Evolutionary conservation across 1,284 basidiomycete species (phyloP).

Genomic region (Acaromyces ingoldii): DNA sequence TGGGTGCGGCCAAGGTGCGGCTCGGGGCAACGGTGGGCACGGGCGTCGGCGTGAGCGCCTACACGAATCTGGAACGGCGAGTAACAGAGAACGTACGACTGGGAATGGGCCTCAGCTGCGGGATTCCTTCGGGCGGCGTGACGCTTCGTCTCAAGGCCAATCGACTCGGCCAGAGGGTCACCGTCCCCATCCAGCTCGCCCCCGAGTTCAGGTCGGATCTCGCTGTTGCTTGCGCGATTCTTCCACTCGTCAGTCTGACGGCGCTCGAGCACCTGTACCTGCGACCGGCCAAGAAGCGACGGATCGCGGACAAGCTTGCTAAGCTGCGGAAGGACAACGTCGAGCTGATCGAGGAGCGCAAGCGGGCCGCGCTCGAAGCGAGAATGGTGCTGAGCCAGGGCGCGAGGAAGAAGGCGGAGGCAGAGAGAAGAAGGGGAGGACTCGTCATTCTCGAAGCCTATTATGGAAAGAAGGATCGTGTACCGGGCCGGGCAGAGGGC

Average conservation of each 20-base stretch:
- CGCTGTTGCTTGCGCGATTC: conserved; percentile 56
- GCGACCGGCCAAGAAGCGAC: conserved; percentile 57
- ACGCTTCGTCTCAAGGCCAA: conserved; percentile 51
- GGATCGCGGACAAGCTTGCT: conserved; percentile 52
- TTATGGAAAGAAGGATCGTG: conserved; percentile 54
- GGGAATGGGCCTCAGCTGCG: conserved; percentile 47
- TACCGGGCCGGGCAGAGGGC: conserved; percentile 4
- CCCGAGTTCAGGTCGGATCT: conserved; percentile 56
- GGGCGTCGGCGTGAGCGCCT: conserved; percentile 40
- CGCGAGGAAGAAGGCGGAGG: conserved; percentile 51
- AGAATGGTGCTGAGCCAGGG: conserved; percentile 53
- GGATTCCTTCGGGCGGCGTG: conserved; percentile 42
- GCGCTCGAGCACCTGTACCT: conserved; percentile 61
- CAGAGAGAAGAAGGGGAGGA: conserved; percentile 55
- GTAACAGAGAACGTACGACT: conserved; percentile 51
- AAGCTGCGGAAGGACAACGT: conserved; percentile 60
- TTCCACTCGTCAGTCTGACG: conserved; percentile 59
- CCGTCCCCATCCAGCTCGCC: conserved; percentile 59
- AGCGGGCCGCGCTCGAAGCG: conserved; percentile 61
- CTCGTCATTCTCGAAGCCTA: conserved; percentile 68
- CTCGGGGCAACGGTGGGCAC: conserved; percentile 51
- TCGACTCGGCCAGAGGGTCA: conserved; percentile 59
- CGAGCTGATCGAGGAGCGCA: conserved; percentile 61
- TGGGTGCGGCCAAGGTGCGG: conserved; percentile 55
- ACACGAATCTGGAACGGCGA: conserved; percentile 46